Percentiles rank a stretch among this genome's conserved stretches.
Evolutionary conservation across 768 basidiomycete species (phyloP).

Genomic region (Boletus reticuloceps): DNA sequence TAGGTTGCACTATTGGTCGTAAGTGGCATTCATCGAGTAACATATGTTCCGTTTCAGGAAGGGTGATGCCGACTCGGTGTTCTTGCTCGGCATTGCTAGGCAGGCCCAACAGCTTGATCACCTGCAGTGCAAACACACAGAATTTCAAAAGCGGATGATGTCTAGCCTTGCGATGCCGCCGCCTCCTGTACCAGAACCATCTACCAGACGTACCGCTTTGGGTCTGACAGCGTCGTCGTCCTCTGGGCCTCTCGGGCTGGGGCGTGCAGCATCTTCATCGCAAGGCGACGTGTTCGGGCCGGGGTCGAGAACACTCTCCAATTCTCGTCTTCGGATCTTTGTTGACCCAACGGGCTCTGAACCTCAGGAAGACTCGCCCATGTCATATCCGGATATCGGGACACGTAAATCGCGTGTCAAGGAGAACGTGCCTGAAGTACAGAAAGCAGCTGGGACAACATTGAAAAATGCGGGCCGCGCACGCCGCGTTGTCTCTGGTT

Average conservation of each 20-base stretch:
- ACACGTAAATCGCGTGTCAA: slow-evolving; percentile 77
- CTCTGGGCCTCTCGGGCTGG: slow-evolving; percentile 24
- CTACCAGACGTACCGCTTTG: slow-evolving; percentile 44
- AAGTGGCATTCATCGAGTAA: slow-evolving; percentile 29
- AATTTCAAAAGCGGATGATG: slow-evolving; percentile 94
- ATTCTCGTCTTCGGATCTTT: slow-evolving; percentile 64
- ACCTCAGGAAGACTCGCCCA: slow-evolving; percentile 41
- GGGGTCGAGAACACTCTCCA: slow-evolving; percentile 41
- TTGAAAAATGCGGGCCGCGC: slow-evolving; percentile 59
- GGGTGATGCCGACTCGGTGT: slow-evolving; percentile 85
- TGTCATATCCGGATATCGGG: slow-evolving; percentile 68
- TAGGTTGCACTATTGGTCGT: slow-evolving; percentile 38
- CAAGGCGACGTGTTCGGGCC: slow-evolving; percentile 31
- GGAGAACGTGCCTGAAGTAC: slow-evolving; percentile 71
- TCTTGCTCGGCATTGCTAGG: slow-evolving; percentile 84
- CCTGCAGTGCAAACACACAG: slow-evolving; percentile 70
- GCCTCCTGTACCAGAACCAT: slow-evolving; percentile 34
- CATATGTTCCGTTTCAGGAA: slow-evolving; percentile 47
- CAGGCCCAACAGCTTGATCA: slow-evolving; percentile 79
- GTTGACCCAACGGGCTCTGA: slow-evolving; percentile 63
- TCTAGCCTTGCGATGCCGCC: slow-evolving; percentile 39
- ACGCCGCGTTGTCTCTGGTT: slow-evolving; percentile 47
- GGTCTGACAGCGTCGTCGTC: slow-evolving; percentile 40
- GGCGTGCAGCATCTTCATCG: slow-evolving; percentile 8
- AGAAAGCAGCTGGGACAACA: slow-evolving; percentile 66